Conservation (phyloP, 1,284 basidiomycete species). For the Sporisorium reilianum region DNA sequence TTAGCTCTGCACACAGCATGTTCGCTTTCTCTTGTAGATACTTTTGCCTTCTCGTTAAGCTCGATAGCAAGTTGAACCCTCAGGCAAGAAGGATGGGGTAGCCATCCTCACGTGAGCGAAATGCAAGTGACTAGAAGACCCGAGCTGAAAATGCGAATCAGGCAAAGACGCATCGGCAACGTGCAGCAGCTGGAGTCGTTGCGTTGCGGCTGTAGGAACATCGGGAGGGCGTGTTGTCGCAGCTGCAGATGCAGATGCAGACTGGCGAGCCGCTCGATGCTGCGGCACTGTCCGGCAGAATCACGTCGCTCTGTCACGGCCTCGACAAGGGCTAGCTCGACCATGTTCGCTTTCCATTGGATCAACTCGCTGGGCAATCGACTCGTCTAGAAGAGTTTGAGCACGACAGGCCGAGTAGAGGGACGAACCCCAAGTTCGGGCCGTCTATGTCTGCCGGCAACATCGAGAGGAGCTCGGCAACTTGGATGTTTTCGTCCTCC, state of each 20-base stretch:
- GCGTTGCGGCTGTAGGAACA: neutral
- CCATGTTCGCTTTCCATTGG: neutral
- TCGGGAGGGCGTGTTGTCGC: neutral
- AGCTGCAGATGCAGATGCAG: neutral
- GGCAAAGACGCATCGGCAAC: neutral
- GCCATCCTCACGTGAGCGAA: neutral
- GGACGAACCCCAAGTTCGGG: neutral
- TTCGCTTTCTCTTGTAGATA: constrained; percentile 5
- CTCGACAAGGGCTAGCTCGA: neutral
- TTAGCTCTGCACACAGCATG: neutral
- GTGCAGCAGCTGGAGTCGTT: neutral
- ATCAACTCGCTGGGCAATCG: neutral
- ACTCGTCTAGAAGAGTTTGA: neutral
- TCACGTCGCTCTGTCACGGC: neutral
- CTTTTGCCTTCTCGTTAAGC: neutral
- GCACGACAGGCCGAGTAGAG: neutral
- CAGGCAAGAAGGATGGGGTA: neutral
- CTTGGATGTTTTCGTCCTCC: neutral
- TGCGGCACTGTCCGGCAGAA: neutral
- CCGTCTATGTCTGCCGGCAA: no score
- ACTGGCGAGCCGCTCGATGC: neutral
- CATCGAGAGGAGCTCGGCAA: neutral
- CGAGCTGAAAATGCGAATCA: no score
- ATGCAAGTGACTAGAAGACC: neutral
- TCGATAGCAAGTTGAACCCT: no score